Conservation (phyloP, 176 grass and related monocot genomes). For the Hordeum vulgare region DNA sequence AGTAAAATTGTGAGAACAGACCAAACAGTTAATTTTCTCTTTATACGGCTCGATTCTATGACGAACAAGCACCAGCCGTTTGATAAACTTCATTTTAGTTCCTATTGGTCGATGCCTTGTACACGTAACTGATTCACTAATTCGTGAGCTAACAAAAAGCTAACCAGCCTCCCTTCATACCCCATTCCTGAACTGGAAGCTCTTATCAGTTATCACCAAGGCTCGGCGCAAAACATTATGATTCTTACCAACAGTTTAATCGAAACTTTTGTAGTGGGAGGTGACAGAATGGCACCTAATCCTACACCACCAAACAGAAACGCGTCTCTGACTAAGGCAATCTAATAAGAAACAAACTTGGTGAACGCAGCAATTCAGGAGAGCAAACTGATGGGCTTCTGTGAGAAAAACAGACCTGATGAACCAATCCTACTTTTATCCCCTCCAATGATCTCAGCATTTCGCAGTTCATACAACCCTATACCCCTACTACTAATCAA, state of each 20-base stretch:
- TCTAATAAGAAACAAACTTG: constrained; percentile 26
- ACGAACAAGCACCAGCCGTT: neutral
- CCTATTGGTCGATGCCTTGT: neutral
- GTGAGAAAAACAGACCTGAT: constrained; percentile 3
- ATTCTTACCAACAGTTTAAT: neutral
- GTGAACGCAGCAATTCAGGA: constrained; percentile 10
- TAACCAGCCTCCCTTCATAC: neutral
- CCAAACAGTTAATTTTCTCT: neutral
- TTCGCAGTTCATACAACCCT: constrained; percentile 17
- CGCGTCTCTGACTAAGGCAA: neutral
- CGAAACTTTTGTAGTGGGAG: neutral
- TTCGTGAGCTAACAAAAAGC: neutral
- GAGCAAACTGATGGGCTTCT: constrained; percentile 26
- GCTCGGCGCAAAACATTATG: neutral
- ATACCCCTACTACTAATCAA: constrained; percentile 24
- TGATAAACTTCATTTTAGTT: neutral
- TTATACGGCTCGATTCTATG: neutral
- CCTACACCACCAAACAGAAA: constrained; percentile 23
- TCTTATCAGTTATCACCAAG: neutral
- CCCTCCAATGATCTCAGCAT: constrained; percentile 29
- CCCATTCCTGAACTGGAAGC: neutral
- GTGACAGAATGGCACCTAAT: constrained; percentile 13
- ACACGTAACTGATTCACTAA: neutral
- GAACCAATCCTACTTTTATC: constrained; percentile 26
- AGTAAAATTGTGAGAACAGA: neutral